Base-by-base conservation (phyloP, 2,329 filamentous ascomycete genomes). In the Fusarium sp. region DNA sequence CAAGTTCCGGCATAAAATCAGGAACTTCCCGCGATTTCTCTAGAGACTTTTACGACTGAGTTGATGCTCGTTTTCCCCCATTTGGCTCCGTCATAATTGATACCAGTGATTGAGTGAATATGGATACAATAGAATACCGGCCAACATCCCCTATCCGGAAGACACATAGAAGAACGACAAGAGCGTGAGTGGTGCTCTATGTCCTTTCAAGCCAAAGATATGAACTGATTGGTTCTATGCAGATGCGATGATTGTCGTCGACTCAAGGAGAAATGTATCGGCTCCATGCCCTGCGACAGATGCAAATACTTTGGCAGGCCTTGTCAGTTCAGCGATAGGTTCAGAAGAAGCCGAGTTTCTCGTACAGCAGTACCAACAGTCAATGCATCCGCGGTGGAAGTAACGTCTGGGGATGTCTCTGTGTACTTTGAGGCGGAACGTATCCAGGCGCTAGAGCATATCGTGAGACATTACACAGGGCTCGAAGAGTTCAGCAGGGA, bases 191-290 rank as follows among this genome's bases (percentile, higher is more conserved):
- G 7, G 18, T 18, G 7, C 11, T 15, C 9, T 20, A 5, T 14
- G 11, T 12, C 26, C 14, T 15, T 26, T 9, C 8, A 36, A n/a
- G 6, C 15, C 15, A 49, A 14, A 49, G 12, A 18, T 28, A 5
- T n/a, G 24, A 18, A n/a, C 7, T 26, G 24, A 49, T 36, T 38
- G 10, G 8, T n/a, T 41, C 3, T 7, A 1, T 11, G 12, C 38
- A 78, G 76, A 24, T 78, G 76, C 28, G 71, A 77, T 26, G 54
- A 73, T 35, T 78, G 75, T 13, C 65, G 74, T 13, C 65, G 68
- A 26, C 70, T 78, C 11, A 75, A 75, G 20, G 68, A 78, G 58
- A 78, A 75, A 45, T 75, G 66, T 38, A 64, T 69, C 35, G 73
- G 74, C 36, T 60, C 47, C 17, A 51, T 54, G 14, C 70, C 74